Evolutionary conservation across 345 rosid species (phyloP).

Genomic region (Lepidium aucheri): DNA sequence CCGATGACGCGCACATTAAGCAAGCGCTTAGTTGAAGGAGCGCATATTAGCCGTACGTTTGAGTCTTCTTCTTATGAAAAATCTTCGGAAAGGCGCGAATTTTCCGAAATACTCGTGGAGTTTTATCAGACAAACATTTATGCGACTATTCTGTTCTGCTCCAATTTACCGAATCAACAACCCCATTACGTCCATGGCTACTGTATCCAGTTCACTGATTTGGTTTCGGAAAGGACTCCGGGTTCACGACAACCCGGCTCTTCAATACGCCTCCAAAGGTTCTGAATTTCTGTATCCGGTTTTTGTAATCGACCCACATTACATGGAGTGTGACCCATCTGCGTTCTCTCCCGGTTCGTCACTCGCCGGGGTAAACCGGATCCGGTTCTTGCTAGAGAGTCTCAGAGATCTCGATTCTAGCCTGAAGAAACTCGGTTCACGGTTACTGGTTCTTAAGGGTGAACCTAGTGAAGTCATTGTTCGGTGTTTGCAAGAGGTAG

Average conservation of each 20-base stretch:
- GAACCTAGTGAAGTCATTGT: conserved; percentile 57
- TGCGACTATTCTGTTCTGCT: conserved; percentile 8
- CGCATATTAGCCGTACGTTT: not conserved
- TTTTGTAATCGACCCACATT: conserved; percentile 82
- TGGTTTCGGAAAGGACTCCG: conserved; percentile 97
- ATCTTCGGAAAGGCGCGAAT: conserved; percentile 11
- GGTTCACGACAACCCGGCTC: conserved; percentile 91
- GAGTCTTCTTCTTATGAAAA: not conserved
- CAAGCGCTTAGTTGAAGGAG: not conserved
- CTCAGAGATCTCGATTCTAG: conserved; percentile 59
- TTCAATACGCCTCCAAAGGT: conserved; percentile 49
- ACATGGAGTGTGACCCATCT: conserved; percentile 63
- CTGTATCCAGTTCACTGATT: conserved; percentile 53
- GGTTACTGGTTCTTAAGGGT: conserved; percentile 51
- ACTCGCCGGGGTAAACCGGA: conserved; percentile 67
- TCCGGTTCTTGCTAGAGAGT: conserved; percentile 74
- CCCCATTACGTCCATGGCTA: conserved; percentile 30
- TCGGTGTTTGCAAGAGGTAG: conserved; percentile 72
- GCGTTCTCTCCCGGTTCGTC: conserved; percentile 70
- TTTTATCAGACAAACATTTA: not conserved
- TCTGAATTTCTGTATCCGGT: conserved; percentile 56
- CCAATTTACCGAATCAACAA: conserved; percentile 6
- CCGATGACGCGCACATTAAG: conserved; percentile 1
- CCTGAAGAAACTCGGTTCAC: conserved; percentile 55
- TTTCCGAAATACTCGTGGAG: not conserved